Evolutionary conservation across 164 flowering plant species (phyloP).

Genomic region (Hamamelis virginiana): DNA sequence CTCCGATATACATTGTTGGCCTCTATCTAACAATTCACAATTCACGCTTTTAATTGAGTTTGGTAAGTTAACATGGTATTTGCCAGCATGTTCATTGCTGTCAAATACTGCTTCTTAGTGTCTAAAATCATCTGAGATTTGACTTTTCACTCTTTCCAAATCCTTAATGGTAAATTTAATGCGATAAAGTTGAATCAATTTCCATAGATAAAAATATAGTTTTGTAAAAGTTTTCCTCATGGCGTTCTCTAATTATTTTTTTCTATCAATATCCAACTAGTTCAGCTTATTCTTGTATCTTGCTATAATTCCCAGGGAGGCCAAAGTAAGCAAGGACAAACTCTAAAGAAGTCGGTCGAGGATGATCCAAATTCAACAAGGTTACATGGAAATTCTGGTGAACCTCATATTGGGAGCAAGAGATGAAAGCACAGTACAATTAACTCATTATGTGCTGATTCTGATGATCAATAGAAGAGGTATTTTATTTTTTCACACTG

Average conservation of each 20-base stretch:
- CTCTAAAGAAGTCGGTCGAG: conserved; percentile 38
- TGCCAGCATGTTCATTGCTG: too few relatives aligned
- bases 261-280: background rate
- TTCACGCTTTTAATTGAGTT: too few relatives aligned
- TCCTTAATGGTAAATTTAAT: too few relatives aligned
- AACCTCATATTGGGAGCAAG: conserved; percentile 35
- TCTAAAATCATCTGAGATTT: background rate
- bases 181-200: background rate
- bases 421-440: background rate
- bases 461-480: too few relatives aligned
- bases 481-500: too few relatives aligned
- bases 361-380: conserved; percentile 28
- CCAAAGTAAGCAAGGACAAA: conserved; percentile 49
- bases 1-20: too few relatives aligned
- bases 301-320: conserved; percentile 41
- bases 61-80: too few relatives aligned
- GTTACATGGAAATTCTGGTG: conserved; percentile 22
- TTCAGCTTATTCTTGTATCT: background rate
- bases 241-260: background rate
- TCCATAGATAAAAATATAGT: background rate
- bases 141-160: background rate
- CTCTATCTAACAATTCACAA: too few relatives aligned
- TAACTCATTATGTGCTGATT: background rate
- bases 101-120: background rate
- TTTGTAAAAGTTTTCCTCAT: background rate